These are phyloP conservation scores for Quillaja saponaria DNA, from an alignment of 306 rosid genomes.

Conservation along the genomic window DNA sequence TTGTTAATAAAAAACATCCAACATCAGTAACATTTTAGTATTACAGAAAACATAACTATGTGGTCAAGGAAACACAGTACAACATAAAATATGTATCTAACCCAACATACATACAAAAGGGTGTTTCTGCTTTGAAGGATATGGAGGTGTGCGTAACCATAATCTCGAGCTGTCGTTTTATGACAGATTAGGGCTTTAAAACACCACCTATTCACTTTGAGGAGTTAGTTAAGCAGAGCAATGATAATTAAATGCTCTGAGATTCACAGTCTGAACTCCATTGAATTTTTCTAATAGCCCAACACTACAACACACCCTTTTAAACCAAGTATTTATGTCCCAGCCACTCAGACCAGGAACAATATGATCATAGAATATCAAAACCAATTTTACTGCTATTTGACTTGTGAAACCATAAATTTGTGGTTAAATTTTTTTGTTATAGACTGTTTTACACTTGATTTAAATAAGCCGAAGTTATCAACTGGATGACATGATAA, in stretches of 20 bases:
- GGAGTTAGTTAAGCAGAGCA: conserved; percentile 52
- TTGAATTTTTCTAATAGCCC: neutral
- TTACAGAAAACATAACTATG: neutral
- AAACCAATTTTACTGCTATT: too few relatives aligned
- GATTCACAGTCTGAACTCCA: conserved; percentile 37
- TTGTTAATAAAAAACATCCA: too few relatives aligned
- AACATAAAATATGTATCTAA: too few relatives aligned
- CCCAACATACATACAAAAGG: neutral
- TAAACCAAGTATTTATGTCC: too few relatives aligned
- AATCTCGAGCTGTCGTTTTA: conserved; percentile 31
- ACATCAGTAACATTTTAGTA: conserved; percentile 12
- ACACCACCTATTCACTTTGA: conserved; percentile 51
- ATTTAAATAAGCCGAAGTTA: too few relatives aligned
- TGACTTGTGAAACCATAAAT: too few relatives aligned
- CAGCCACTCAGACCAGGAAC: neutral
- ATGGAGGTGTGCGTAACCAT: conserved; percentile 83
- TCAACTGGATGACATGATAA: too few relatives aligned
- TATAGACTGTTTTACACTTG: too few relatives aligned
- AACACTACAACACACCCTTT: too few relatives aligned
- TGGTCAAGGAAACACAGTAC: neutral
- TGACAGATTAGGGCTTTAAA: conserved; percentile 56
- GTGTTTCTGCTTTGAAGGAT: neutral
- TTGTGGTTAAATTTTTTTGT: too few relatives aligned
- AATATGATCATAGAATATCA: neutral
- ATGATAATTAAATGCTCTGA: conserved; percentile 26